Conservation (phyloP, 2,329 filamentous ascomycete species). For the Paramyrothecium roridum region DNA sequence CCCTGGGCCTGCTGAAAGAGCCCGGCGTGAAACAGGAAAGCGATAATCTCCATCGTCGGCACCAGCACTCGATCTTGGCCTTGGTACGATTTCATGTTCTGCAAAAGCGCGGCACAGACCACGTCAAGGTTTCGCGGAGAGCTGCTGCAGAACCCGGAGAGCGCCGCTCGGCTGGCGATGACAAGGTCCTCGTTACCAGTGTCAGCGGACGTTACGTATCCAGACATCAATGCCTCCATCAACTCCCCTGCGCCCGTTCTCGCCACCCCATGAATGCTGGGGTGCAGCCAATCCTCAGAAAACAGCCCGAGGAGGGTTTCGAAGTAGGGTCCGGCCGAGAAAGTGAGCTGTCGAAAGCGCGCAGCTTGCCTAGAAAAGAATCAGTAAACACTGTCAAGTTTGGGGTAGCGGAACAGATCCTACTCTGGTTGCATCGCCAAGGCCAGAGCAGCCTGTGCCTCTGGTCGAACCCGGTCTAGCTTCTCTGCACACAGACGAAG, state of each 20-base stretch:
- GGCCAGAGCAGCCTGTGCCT: constrained; percentile 55
- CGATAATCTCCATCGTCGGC: constrained; percentile 72
- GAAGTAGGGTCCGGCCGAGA: constrained; percentile 62
- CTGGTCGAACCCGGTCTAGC: constrained; percentile 76
- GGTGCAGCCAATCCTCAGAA: constrained; percentile 28
- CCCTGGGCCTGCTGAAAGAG: constrained; percentile 38
- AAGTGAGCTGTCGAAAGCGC: constrained; percentile 36
- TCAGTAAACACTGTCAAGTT: constrained; percentile 16
- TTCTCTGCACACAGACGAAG: constrained; percentile 82
- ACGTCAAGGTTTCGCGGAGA: constrained; percentile 36
- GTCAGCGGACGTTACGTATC: constrained; percentile 70
- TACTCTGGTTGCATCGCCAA: constrained; percentile 44
- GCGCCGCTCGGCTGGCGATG: constrained; percentile 62
- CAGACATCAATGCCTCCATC: constrained; percentile 57
- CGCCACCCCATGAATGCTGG: constrained; percentile 31
- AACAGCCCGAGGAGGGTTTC: constrained; percentile 47
- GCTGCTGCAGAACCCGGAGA: constrained; percentile 51
- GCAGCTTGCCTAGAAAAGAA: constrained; percentile 24
- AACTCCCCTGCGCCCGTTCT: constrained; percentile 29
- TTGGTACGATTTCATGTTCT: constrained; percentile 50
- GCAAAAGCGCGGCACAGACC: constrained; percentile 48
- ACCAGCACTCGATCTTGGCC: constrained; percentile 69
- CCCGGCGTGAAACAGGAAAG: constrained; percentile 70
- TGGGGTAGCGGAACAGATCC: constrained; percentile 7
- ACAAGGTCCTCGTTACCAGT: constrained; percentile 75